phyloP scores from a whole-genome alignment of 495 filamentous ascomycete genomes.

The Lineolata rhizophorae region DNA sequence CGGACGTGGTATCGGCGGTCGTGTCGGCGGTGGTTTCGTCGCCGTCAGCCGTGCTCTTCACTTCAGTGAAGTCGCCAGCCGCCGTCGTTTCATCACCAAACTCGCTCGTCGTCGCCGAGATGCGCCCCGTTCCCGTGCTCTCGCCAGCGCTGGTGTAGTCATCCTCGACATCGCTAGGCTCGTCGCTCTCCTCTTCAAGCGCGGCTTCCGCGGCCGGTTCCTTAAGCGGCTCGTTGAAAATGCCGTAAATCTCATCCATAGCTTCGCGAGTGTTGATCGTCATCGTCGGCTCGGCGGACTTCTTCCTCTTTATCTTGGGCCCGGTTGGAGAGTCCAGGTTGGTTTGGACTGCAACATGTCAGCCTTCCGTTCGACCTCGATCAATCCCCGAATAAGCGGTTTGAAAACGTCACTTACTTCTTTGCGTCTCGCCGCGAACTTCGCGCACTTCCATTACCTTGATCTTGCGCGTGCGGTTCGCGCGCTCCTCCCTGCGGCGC shows the following conservation, averaged over 20 bases:
- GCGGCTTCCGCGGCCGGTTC: slow-evolving; percentile 18
- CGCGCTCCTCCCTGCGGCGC: slow-evolving; percentile 17
- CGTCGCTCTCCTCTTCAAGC: slow-evolving; percentile 23
- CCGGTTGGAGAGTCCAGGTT: slow-evolving; percentile 73
- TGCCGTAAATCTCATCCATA: slow-evolving; percentile 88
- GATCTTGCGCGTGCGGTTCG: slow-evolving; percentile 33
- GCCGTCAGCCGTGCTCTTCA: slow-evolving; percentile 14
- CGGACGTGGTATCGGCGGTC: slow-evolving; percentile 12
- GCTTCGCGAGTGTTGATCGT: slow-evolving; percentile 88
- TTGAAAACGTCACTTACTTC: slow-evolving; percentile 22
- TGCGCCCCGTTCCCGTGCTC: slow-evolving; percentile 54
- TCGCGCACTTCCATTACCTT: slow-evolving; percentile 36
- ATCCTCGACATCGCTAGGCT: slow-evolving; percentile 29
- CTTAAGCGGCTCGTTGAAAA: slow-evolving; percentile 82
- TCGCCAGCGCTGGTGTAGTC: slow-evolving; percentile 68
- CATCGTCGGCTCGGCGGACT: slow-evolving; percentile 73
- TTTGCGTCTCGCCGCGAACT: slow-evolving; percentile 63
- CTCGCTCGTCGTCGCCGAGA: slow-evolving; percentile 36
- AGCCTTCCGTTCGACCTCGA: slow-evolving; percentile 2
- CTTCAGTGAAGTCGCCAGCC: slow-evolving; percentile 22
- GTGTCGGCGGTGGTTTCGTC: slow-evolving; percentile 29
- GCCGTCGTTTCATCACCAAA: slow-evolving; percentile 36
- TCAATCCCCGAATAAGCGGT: too few relatives aligned
- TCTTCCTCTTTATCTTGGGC: slow-evolving; percentile 54
- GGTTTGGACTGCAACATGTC: slow-evolving; percentile 45